These are phyloP conservation scores for Pseudoscleropodium purum DNA, from an alignment of 225 moss, liverwort and hornwort genomes.

Conservation along the genomic window DNA sequence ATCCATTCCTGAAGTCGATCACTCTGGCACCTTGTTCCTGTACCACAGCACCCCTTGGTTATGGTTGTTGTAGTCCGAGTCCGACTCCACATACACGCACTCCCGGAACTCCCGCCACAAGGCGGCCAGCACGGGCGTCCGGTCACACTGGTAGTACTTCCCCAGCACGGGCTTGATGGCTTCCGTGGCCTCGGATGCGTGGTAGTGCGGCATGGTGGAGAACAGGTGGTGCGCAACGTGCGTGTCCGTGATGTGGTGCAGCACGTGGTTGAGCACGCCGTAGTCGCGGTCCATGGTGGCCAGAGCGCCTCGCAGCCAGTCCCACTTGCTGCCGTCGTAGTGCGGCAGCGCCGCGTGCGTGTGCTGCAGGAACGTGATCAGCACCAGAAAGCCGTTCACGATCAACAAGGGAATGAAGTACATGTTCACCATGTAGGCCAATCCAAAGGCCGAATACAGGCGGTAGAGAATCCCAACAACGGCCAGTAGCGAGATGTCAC, in stretches of 20 bases:
- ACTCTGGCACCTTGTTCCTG: slow-evolving; percentile 28
- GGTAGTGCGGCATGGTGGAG: slow-evolving; percentile 92
- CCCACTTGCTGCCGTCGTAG: slow-evolving; percentile 69
- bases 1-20: background rate
- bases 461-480: slow-evolving; percentile 34
- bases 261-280: slow-evolving; percentile 65
- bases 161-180: slow-evolving; percentile 69
- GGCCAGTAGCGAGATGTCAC: slow-evolving; percentile 55
- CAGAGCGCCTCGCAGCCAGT: slow-evolving; percentile 87
- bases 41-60: slow-evolving; percentile 62
- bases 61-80: background rate
- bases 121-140: slow-evolving; percentile 60
- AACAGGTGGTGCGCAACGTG: slow-evolving; percentile 85
- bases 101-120: slow-evolving; percentile 76
- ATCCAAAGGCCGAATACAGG: slow-evolving; percentile 37
- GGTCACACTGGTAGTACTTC: slow-evolving; percentile 68
- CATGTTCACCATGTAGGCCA: slow-evolving; percentile 40
- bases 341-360: slow-evolving; percentile 84
- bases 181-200: slow-evolving; percentile 66
- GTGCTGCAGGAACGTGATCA: slow-evolving; percentile 86
- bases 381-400: slow-evolving; percentile 79
- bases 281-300: slow-evolving; percentile 91
- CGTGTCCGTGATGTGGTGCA: slow-evolving; percentile 84
- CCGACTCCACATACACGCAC: slow-evolving; percentile 73
- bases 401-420: slow-evolving; percentile 68